Conservation (phyloP, 176 grass and related monocot genomes). For the Zizania latifolia region DNA sequence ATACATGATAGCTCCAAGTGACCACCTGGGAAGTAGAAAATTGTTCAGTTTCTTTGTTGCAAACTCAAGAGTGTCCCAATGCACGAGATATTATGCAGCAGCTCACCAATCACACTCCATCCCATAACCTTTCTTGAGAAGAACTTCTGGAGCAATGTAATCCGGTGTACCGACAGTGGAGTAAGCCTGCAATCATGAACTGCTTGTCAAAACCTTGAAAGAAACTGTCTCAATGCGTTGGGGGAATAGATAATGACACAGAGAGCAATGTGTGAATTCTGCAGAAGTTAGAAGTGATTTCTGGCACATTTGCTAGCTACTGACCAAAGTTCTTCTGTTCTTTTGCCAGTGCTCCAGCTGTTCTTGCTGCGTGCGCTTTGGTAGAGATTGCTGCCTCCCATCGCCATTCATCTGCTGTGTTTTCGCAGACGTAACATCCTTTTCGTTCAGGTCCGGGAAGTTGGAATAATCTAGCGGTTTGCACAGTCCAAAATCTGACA, state of each 20-base stretch:
- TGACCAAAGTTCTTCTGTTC: slow-evolving; percentile 95
- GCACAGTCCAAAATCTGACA: slow-evolving; percentile 97
- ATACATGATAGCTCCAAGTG: slow-evolving; percentile 97
- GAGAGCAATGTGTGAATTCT: neutral
- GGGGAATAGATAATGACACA: neutral
- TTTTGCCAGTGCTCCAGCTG: slow-evolving; percentile 97
- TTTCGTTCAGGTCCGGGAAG: slow-evolving; percentile 93
- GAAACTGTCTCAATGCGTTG: neutral
- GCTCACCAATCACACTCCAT: slow-evolving; percentile 97
- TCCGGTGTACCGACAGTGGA: slow-evolving; percentile 98
- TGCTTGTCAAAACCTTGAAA: slow-evolving; percentile 2
- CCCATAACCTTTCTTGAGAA: slow-evolving; percentile 95
- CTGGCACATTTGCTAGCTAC: slow-evolving; percentile 17
- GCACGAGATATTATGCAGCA: neutral
- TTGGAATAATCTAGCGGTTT: slow-evolving; percentile 82
- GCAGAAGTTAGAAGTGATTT: neutral
- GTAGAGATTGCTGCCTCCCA: slow-evolving; percentile 39
- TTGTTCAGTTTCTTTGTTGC: neutral
- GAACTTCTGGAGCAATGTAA: slow-evolving; percentile 97
- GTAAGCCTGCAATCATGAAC: slow-evolving; percentile 64
- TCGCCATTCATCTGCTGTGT: slow-evolving; percentile 27
- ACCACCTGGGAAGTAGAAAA: slow-evolving; percentile 68
- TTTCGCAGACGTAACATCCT: slow-evolving; percentile 60
- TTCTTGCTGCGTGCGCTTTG: slow-evolving; percentile 83
- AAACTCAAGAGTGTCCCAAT: slow-evolving; percentile 17